These are phyloP conservation scores for Botrytis elliptica DNA, from an alignment of 2,329 filamentous ascomycete genomes.

Conservation along the genomic window DNA sequence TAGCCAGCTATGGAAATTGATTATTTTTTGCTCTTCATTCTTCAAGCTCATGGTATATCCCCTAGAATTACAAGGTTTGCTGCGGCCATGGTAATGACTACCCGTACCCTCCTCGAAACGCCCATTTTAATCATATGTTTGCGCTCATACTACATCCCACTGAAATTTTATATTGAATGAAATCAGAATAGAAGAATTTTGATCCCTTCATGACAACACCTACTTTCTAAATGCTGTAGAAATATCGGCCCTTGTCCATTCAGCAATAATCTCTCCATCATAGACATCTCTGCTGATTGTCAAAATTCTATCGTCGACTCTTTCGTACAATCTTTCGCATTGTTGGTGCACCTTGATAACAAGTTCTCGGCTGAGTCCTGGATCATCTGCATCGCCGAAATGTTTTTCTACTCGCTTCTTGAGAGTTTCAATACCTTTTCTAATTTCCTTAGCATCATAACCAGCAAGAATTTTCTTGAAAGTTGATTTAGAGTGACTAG, in stretches of 20 bases:
- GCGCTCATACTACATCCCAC: slow-evolving; percentile 25
- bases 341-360: slow-evolving; percentile 58
- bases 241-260: slow-evolving; percentile 65
- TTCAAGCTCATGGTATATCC: slow-evolving; percentile 21
- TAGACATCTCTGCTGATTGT: slow-evolving; percentile 62
- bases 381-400: slow-evolving; percentile 85
- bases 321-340: slow-evolving; percentile 62
- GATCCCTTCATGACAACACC: not conserved
- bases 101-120: slow-evolving; percentile 46
- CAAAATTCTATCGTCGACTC: slow-evolving; percentile 60
- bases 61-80: slow-evolving; percentile 13
- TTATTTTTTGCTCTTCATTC: not conserved
- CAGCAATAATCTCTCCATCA: slow-evolving; percentile 62
- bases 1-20: not conserved
- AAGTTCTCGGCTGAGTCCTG: slow-evolving; percentile 50
- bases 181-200: not conserved
- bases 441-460: slow-evolving; percentile 81
- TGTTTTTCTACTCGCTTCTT: slow-evolving; percentile 95
- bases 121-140: slow-evolving; percentile 46
- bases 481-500: slow-evolving; percentile 75
- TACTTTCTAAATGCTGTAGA: slow-evolving; percentile 53
- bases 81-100: not conserved
- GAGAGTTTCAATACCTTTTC: slow-evolving; percentile 85
- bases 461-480: slow-evolving; percentile 83
- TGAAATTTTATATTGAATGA: slow-evolving; percentile 10